phyloP scores from a whole-genome alignment of 2,329 filamentous ascomycete species.

The Apiospora sp. region DNA sequence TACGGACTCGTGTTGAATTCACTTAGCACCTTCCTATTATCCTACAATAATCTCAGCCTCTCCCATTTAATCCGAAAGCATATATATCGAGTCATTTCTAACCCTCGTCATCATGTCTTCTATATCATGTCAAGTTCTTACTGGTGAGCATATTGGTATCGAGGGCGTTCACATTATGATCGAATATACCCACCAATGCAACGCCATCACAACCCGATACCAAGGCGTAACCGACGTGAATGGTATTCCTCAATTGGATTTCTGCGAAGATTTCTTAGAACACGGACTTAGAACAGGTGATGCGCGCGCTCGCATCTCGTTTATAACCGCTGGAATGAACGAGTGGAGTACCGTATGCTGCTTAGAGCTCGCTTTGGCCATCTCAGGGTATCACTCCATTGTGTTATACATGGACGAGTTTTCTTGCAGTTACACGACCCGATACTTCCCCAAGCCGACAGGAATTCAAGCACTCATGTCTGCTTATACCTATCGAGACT shows the following conservation, averaged over 20 bases:
- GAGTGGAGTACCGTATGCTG: slow-evolving; percentile 3
- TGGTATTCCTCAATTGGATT: background rate
- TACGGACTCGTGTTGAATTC: background rate
- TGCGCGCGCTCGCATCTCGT: background rate
- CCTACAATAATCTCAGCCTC: background rate
- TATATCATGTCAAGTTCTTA: slow-evolving; percentile 6
- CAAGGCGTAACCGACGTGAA: background rate
- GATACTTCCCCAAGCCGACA: slow-evolving; percentile 10
- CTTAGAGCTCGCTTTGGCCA: background rate
- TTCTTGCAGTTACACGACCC: background rate
- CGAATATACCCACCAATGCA: background rate
- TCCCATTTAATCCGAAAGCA: background rate
- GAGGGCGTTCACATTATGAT: background rate
- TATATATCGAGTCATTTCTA: background rate
- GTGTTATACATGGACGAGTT: background rate
- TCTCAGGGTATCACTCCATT: background rate
- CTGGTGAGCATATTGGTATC: background rate
- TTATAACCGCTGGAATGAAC: background rate
- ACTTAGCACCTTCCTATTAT: background rate
- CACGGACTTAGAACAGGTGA: background rate
- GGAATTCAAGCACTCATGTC: slow-evolving; percentile 5
- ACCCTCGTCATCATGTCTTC: background rate
- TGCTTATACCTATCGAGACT: slow-evolving; percentile 9
- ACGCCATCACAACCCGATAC: background rate
- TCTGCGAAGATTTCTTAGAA: background rate